Conservation (phyloP, 768 basidiomycete genomes). For the Lactarius vividus region DNA sequence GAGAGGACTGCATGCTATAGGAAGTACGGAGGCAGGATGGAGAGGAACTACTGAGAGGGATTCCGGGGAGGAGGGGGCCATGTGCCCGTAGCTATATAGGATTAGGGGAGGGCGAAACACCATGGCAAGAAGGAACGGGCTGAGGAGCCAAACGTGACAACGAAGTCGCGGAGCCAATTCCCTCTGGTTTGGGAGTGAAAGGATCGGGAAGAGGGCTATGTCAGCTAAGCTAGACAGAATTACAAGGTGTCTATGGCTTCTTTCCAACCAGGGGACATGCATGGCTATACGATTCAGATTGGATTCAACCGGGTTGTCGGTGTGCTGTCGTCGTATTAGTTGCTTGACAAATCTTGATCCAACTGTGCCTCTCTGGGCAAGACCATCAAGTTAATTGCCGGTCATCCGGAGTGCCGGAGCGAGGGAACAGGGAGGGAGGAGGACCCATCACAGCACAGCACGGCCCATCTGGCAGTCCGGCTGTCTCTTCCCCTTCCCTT, state of each 20-base stretch:
- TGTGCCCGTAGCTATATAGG: slow-evolving; percentile 18
- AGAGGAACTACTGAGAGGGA: not conserved
- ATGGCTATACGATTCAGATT: slow-evolving; percentile 11
- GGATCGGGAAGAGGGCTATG: not conserved
- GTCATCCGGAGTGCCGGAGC: slow-evolving; percentile 3
- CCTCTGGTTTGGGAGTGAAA: not conserved
- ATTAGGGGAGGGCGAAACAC: slow-evolving; percentile 4
- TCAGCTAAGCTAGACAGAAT: not conserved
- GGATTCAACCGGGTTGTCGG: slow-evolving; percentile 8
- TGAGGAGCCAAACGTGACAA: slow-evolving; percentile 14
- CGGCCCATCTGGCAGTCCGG: slow-evolving; percentile 10
- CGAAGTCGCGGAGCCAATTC: slow-evolving; percentile 7
- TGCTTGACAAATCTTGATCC: slow-evolving; percentile 6
- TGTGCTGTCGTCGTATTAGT: slow-evolving; percentile 6
- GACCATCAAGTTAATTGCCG: slow-evolving; percentile 18
- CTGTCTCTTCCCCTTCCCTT: not conserved
- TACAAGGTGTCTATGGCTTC: not conserved
- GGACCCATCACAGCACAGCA: slow-evolving; percentile 6
- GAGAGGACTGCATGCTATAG: slow-evolving; percentile 17
- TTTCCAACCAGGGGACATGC: not conserved
- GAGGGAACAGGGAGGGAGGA: not conserved
- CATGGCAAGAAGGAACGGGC: slow-evolving; percentile 1
- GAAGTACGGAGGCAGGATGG: not conserved
- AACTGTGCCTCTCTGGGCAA: not conserved
- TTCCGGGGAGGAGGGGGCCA: slow-evolving; percentile 16